Percentiles rank a stretch among this genome's conserved stretches.
These are phyloP conservation scores for Aciculosporium take DNA, from an alignment of 2,329 filamentous ascomycete genomes.

Conservation along the genomic window DNA sequence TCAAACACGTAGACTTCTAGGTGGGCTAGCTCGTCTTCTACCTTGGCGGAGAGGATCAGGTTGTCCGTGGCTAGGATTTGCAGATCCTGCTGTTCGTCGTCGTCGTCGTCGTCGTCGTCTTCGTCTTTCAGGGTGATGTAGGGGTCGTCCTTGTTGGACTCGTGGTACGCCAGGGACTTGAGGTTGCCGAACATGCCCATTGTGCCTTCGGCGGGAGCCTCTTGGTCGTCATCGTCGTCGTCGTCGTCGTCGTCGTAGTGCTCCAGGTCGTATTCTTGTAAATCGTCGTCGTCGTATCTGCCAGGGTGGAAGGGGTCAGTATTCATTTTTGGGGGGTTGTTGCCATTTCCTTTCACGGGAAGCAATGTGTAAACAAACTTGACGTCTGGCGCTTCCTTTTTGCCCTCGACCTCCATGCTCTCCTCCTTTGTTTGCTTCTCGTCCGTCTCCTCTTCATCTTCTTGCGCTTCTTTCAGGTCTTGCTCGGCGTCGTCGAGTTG, in stretches of 20 bases:
- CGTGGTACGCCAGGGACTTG: conserved; percentile 85
- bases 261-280: conserved; percentile 92
- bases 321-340: no score
- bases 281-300: conserved; percentile 62
- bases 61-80: conserved; percentile 91
- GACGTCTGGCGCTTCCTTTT: conserved; percentile 1
- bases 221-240: conserved; percentile 55
- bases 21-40: conserved; percentile 94
- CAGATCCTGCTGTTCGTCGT: conserved; percentile 84
- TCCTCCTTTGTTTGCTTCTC: conserved; percentile 19
- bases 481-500: conserved; percentile 87
- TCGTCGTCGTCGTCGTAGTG: conserved; percentile 84
- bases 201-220: conserved; percentile 38
- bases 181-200: conserved; percentile 93
- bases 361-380: conserved; percentile 3
- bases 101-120: conserved; percentile 47
- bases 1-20: conserved; percentile 97
- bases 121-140: conserved; percentile 79
- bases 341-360: neutral
- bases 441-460: conserved; percentile 12
- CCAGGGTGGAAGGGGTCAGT: conserved; percentile 8
- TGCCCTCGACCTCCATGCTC: conserved; percentile 17
- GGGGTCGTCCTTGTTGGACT: conserved; percentile 86
- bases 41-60: conserved; percentile 77
- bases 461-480: conserved; percentile 61